Evolutionary conservation across 2,329 filamentous ascomycete species (phyloP).

Genomic region (Decorospora gaudefroyi): DNA sequence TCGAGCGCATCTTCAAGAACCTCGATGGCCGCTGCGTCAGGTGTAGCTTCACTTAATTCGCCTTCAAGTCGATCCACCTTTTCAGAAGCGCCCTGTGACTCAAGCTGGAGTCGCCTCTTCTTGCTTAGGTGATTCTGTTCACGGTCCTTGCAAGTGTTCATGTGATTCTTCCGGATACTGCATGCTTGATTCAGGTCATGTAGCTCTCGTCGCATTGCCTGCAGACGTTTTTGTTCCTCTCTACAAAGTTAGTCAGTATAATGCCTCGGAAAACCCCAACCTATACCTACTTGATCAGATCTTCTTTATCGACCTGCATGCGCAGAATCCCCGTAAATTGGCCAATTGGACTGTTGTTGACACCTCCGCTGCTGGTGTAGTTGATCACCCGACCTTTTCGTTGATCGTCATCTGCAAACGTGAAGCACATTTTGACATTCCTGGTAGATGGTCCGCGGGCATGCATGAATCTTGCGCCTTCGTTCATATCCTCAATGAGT

Average conservation of each 20-base stretch:
- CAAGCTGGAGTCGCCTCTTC: slow-evolving; percentile 57
- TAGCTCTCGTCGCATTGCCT: slow-evolving; percentile 56
- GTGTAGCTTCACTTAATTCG: slow-evolving; percentile 60
- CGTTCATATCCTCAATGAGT: slow-evolving; percentile 68
- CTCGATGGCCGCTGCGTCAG: slow-evolving; percentile 63
- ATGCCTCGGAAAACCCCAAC: background rate
- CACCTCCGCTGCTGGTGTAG: slow-evolving; percentile 50
- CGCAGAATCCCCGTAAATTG: slow-evolving; percentile 62
- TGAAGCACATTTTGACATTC: slow-evolving; percentile 75
- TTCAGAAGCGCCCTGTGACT: slow-evolving; percentile 64
- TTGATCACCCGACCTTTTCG: slow-evolving; percentile 59
- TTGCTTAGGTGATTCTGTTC: slow-evolving; percentile 57
- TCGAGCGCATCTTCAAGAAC: slow-evolving; percentile 56
- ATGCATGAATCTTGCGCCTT: slow-evolving; percentile 73
- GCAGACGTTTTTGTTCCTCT: slow-evolving; percentile 54
- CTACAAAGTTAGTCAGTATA: slow-evolving; percentile 19
- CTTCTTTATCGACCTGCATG: slow-evolving; percentile 78
- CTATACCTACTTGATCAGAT: slow-evolving; percentile 60
- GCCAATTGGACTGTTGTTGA: slow-evolving; percentile 58
- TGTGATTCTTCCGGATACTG: slow-evolving; percentile 48
- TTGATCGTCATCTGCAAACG: slow-evolving; percentile 66
- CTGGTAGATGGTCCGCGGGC: slow-evolving; percentile 54
- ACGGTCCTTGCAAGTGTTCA: slow-evolving; percentile 56
- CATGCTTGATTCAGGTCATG: slow-evolving; percentile 27
- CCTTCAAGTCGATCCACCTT: slow-evolving; percentile 68